Evolutionary conservation across 2,329 filamentous ascomycete species (phyloP).

Genomic region (Penicillium rolfsii): DNA sequence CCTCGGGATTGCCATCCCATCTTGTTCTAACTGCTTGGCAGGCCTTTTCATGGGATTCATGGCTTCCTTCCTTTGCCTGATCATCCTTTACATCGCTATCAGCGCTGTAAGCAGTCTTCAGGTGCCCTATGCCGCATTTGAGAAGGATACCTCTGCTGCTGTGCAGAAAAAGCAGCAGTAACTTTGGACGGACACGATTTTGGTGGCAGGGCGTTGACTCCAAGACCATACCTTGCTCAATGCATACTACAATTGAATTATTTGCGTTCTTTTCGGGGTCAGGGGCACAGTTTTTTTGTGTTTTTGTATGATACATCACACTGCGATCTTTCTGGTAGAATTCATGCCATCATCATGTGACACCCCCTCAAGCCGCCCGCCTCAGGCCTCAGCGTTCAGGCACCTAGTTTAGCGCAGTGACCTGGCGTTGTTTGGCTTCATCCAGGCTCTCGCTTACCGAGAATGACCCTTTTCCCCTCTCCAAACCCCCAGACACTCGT

Average conservation of each 20-base stretch:
- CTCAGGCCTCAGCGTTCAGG: slow-evolving; percentile 15
- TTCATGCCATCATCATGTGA: slow-evolving; percentile 30
- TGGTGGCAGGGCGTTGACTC: slow-evolving; percentile 8
- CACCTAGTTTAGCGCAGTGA: slow-evolving; percentile 20
- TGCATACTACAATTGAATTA: slow-evolving; percentile 20
- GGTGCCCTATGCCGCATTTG: slow-evolving; percentile 92
- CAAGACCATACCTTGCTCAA: slow-evolving; percentile 15
- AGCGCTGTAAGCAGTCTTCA: slow-evolving; percentile 77
- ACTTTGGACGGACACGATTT: slow-evolving; percentile 15
- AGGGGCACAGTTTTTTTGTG: slow-evolving; percentile 14
- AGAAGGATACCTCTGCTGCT: slow-evolving; percentile 90
- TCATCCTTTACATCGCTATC: slow-evolving; percentile 78
- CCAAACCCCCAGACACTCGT: slow-evolving; percentile 6
- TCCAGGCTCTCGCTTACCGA: slow-evolving; percentile 21
- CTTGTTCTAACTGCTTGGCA: slow-evolving; percentile 40
- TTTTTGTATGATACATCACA: slow-evolving; percentile 32
- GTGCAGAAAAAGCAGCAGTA: slow-evolving; percentile 80
- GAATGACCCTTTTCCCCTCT: slow-evolving; percentile 4
- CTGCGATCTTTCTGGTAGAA: slow-evolving; percentile 25
- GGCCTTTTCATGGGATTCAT: slow-evolving; percentile 88
- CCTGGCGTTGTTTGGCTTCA: slow-evolving; percentile 23
- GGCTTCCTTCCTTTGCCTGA: slow-evolving; percentile 69
- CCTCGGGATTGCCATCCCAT: slow-evolving; percentile 1
- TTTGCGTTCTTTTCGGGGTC: slow-evolving; percentile 11
- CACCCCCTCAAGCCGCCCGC: slow-evolving; percentile 5